Evolutionary conservation across 805 yeast species (phyloP).

Genomic region (Lipomyces kockii): DNA sequence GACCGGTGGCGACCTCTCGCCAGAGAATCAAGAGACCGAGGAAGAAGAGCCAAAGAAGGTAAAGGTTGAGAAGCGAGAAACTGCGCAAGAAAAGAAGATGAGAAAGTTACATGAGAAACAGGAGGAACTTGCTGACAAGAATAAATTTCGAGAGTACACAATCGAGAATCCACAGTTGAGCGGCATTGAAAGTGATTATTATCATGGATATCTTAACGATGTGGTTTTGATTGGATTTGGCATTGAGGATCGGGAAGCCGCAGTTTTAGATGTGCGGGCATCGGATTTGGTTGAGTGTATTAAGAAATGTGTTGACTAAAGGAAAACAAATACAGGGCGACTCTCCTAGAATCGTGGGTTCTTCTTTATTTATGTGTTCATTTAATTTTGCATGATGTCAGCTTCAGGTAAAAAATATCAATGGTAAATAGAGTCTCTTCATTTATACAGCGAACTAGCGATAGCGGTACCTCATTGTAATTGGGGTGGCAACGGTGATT

Average conservation of each 20-base stretch:
- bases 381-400: neutral
- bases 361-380: neutral
- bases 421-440: neutral
- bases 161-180: slow-evolving; percentile 23
- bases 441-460: neutral
- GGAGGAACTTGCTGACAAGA: slow-evolving; percentile 9
- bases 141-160: slow-evolving; percentile 5
- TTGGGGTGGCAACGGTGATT: neutral
- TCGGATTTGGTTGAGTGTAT: slow-evolving; percentile 29
- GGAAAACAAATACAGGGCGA: neutral
- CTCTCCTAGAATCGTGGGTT: neutral
- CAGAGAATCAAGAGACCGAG: slow-evolving; percentile 6
- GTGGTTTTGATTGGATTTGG: slow-evolving; percentile 32
- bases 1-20: neutral
- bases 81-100: slow-evolving; percentile 10
- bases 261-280: slow-evolving; percentile 33
- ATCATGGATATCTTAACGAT: slow-evolving; percentile 36
- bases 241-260: slow-evolving; percentile 33
- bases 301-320: slow-evolving; percentile 20
- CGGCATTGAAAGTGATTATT: slow-evolving; percentile 31
- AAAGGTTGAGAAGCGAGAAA: slow-evolving; percentile 22
- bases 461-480: neutral
- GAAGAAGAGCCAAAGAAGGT: slow-evolving; percentile 18
- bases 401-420: neutral
- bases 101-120: slow-evolving; percentile 14